Evolutionary conservation across 2,329 filamentous ascomycete genomes (phyloP).

Genomic region (Aspergillus unguis): DNA sequence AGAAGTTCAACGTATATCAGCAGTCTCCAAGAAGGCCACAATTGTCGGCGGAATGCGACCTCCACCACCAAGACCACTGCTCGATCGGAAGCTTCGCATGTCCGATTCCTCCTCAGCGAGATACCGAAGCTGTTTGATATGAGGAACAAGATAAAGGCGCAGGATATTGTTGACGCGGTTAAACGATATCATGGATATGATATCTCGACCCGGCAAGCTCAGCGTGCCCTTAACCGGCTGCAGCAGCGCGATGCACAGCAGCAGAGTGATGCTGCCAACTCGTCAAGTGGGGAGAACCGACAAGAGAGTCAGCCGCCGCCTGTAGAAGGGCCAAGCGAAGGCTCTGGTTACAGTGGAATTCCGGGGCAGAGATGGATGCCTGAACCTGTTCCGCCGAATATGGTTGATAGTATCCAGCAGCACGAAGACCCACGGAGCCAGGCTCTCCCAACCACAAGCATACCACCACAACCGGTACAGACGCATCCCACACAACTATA

Average conservation of each 20-base stretch:
- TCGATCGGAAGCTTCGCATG: constrained; percentile 41
- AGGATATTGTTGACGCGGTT: constrained; percentile 40
- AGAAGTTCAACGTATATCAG: constrained; percentile 42
- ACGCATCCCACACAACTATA: constrained; percentile 13
- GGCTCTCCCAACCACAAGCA: constrained; percentile 17
- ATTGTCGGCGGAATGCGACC: constrained; percentile 31
- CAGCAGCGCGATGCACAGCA: constrained; percentile 29
- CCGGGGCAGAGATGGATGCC: constrained; percentile 34
- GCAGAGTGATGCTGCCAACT: constrained; percentile 22
- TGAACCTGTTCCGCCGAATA: constrained; percentile 24
- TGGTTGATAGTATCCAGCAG: constrained; percentile 28
- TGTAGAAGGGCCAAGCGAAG: constrained; percentile 25
- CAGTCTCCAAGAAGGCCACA: constrained; percentile 39
- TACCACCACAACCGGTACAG: constrained; percentile 21
- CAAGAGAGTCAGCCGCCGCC: constrained; percentile 25
- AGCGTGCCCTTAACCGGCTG: constrained; percentile 36
- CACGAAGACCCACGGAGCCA: constrained; percentile 22
- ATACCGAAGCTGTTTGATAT: constrained; percentile 42
- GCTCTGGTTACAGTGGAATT: constrained; percentile 25
- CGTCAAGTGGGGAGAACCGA: constrained; percentile 25
- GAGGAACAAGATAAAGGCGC: constrained; percentile 34
- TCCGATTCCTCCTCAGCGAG: constrained; percentile 37
- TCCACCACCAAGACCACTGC: constrained; percentile 32
- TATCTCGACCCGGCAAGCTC: constrained; percentile 39
- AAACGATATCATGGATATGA: constrained; percentile 42